Evolutionary conservation across 768 basidiomycete species (phyloP), one percentile per base, ranked within the genome.

Genomic region (Pleurotus cornucopiae): DNA sequence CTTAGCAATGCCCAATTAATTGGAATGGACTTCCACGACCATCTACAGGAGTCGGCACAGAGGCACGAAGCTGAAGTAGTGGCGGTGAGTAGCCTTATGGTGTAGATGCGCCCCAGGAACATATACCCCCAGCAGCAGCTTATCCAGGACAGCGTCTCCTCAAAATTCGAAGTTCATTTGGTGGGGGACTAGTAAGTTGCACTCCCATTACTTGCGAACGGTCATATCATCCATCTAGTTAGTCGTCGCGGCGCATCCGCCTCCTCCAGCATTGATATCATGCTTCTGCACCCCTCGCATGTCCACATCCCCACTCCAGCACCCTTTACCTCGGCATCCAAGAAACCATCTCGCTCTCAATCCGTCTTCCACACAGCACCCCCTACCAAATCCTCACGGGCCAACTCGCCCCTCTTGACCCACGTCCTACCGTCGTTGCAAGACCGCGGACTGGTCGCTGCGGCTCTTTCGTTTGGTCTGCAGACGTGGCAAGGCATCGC

Each of bases 131-230:
- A 34, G 16, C 57, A 86, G 85, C 69, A 73, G 49, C 84, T 82
- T 49, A 72, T 83, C 52, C 71, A 68, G 30, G 70, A 77, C 13
- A 73, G 72, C 56, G 58, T 85, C 5, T 73, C 76, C 38, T 63
- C 73, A 16, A 77, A 74, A 45, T 82, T 77, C 59, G 79, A 83
- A 56, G 59, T 81, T 14, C 62, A 75, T 26, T 62, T 83, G n/a
- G 74, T 73, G 0, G 85, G 84, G 7, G 74, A 73, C 67, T 82
- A 85, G 86, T 88, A 63, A 64, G 86, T 68, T 55, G 26, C 43
- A 26, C 26, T 13, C 5, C 51, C 37, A 39, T 39, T 26, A 49
- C 23, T 37, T 20, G 34, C 7, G 2, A 25, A 41, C 9, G 34
- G 34, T 14, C 7, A n/a, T 56, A 38, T 14, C 37, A 60, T 6